These are phyloP conservation scores for Sophora flavescens DNA, from an alignment of 306 rosid genomes.

Conservation along the genomic window DNA sequence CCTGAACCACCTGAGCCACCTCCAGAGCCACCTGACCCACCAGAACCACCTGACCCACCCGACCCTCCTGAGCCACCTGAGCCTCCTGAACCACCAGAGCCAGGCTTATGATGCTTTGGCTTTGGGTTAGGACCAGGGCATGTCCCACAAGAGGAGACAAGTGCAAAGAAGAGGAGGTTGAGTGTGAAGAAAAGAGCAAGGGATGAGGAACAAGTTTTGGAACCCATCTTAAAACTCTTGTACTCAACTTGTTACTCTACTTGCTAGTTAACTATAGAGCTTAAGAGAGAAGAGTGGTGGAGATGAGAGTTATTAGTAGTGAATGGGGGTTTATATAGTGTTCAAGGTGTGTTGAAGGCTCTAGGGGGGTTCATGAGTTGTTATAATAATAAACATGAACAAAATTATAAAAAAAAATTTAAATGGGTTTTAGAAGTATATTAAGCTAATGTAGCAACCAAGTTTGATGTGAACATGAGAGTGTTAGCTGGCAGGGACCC, in stretches of 20 bases:
- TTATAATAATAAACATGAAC: background rate
- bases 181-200: conserved; percentile 70
- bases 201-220: conserved; percentile 64
- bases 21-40: background rate
- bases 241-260: background rate
- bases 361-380: background rate
- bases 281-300: conserved; percentile 11
- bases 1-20: background rate
- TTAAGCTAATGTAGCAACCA: conserved; percentile 28
- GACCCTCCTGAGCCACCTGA: background rate
- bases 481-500: conserved; percentile 58
- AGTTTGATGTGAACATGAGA: conserved; percentile 40
- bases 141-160: conserved; percentile 62
- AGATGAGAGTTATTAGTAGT: conserved; percentile 2
- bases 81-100: background rate
- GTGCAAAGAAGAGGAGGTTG: conserved; percentile 77
- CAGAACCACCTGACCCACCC: background rate
- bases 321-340: conserved; percentile 35
- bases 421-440: conserved; percentile 3
- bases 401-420: background rate
- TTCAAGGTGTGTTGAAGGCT: background rate
- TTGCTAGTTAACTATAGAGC: background rate
- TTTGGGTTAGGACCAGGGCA: conserved; percentile 44
- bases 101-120: conserved; percentile 9
- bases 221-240: conserved; percentile 57